Percentiles rank a stretch among this genome's conserved stretches.
Evolutionary conservation across 345 rosid genomes (phyloP).

Genomic region (Syzygium jambos): DNA sequence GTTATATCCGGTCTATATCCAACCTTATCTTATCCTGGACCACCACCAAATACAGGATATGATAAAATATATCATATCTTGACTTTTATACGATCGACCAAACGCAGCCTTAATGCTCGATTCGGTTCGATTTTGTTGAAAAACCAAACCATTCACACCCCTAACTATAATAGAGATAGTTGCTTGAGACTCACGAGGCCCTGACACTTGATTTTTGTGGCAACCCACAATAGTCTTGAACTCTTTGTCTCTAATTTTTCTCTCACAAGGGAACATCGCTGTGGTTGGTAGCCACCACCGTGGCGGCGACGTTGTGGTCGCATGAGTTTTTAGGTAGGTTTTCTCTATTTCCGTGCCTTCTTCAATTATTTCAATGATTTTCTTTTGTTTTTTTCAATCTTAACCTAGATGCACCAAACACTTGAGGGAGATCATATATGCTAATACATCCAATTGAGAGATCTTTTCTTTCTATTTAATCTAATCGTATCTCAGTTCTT

Average conservation of each 20-base stretch:
- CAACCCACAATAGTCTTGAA: neutral
- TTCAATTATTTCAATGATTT: neutral
- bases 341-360: neutral
- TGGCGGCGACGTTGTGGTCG: neutral
- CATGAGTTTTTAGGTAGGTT: neutral
- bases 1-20: no score
- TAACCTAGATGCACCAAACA: neutral
- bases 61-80: no score
- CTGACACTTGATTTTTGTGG: neutral
- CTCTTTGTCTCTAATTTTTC: neutral
- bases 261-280: neutral
- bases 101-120: no score
- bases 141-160: no score
- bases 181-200: neutral
- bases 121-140: no score
- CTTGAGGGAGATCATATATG: neutral
- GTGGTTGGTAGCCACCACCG: neutral
- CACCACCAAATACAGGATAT: no score
- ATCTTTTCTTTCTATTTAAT: neutral
- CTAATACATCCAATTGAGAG: neutral
- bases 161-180: no score
- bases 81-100: no score
- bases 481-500: rapidly evolving
- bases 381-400: neutral
- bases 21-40: no score